Percentiles rank a stretch among this genome's conserved stretches.
phyloP scores from a whole-genome alignment of 192 early-diverging fungal genomes.

The Piromyces finnis region DNA sequence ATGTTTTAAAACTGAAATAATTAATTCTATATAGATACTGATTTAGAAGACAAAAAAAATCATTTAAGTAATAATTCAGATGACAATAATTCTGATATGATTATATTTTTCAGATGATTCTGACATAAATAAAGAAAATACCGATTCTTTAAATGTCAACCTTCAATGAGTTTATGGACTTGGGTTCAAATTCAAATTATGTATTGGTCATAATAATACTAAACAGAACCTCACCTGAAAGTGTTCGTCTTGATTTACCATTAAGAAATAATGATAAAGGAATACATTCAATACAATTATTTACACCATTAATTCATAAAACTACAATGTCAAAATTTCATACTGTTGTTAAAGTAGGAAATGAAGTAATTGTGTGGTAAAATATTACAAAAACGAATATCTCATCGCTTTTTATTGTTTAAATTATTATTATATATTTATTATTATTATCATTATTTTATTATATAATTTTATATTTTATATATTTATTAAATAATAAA shows the following conservation, averaged over 20 bases:
- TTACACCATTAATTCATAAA: constrained; percentile 7
- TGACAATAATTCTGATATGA: not conserved
- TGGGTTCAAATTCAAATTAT: constrained; percentile 57
- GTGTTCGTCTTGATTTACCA: constrained; percentile 21
- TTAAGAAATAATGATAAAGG: constrained; percentile 4
- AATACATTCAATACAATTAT: constrained; percentile 6
- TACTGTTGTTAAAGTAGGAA: constrained; percentile 11
- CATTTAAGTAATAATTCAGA: not conserved
- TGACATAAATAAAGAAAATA: not conserved
- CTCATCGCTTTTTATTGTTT: too few species aligned
- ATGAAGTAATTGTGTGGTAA: not conserved
- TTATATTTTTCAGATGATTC: not conserved
- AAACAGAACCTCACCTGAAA: constrained; percentile 43
- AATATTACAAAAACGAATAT: too few species aligned
- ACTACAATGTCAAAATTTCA: constrained; percentile 55
- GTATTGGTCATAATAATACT: constrained; percentile 43
- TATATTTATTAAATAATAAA: not conserved
- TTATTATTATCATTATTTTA: too few species aligned
- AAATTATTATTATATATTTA: too few species aligned
- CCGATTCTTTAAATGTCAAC: not conserved
- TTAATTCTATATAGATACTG: not conserved
- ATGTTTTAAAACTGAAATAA: not conserved
- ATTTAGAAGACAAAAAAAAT: not conserved
- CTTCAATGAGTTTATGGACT: constrained; percentile 24
- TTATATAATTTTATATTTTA: too few species aligned